Evolutionary conservation across 2,329 filamentous ascomycete species (phyloP), one percentile per base, ranked within the genome.

Genomic region (Aspergillus sojae): DNA sequence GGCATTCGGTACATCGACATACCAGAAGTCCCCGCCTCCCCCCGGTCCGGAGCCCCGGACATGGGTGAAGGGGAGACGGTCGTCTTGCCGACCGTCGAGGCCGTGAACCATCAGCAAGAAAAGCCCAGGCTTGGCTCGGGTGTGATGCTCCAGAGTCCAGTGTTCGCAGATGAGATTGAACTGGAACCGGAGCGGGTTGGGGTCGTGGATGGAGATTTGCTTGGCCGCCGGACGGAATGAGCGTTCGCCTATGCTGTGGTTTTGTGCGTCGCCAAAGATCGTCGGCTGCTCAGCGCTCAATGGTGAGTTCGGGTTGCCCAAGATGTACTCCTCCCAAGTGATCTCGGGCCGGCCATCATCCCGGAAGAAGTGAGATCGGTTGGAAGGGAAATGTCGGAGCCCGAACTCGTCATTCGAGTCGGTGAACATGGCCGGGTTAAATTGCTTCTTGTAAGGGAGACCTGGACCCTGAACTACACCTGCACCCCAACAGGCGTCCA

Each of bases 401-500:
- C 93, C 93, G 72, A 99, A 97, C 34, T 91, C 86, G 60, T 94
- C 90, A 74, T 97, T 97, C 6, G 82, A 77, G 75, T 85, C 84
- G 30, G 82, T 85, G 73, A 90, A 90, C 66, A 80, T 76, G 5
- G 83, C 77, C 0, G 93, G 87, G 1, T 82, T 84, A 76, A 97
- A 96, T 3, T 81, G 75, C 69, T 90, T 85, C 50, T 85, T 85
- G 79, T 93, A 97, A 1, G 82, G 77, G 62, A 84, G 78, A 19
- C 81, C 82, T 72, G 76, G 64, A 1, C 81, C 82, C 50, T 83
- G 78, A 10, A 96, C 78, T 65, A 87, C 82, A 2, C 94, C 94
- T 0, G 94, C 92, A 45, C 95, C 95, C 95, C 95, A 99, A 75
- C 94, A 98, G 0, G 91, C 79, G 72, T 99, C 95, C 56, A 98